phyloP scores from a whole-genome alignment of 108 stramenopile species.

The Seminavis robusta region DNA sequence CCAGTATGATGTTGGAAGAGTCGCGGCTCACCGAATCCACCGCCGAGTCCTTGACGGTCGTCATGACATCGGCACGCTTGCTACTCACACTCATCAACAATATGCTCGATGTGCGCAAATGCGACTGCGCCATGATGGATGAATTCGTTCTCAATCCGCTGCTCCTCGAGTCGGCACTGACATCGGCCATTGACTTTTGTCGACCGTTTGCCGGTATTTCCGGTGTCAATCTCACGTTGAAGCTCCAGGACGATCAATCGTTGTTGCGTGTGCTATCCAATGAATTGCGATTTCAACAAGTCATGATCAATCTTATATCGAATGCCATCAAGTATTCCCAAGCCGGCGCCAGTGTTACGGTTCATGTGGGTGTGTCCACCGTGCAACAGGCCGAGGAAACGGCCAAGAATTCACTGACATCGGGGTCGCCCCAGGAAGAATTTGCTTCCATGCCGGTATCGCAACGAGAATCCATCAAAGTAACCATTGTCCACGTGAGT shows the following conservation, averaged over 20 bases:
- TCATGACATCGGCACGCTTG: constrained; percentile 15
- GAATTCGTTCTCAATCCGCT: constrained; percentile 6
- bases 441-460: not conserved
- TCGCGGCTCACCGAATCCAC: not conserved
- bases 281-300: constrained; percentile 9
- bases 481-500: not conserved
- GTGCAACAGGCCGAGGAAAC: constrained; percentile 3
- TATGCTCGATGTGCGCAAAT: constrained; percentile 10
- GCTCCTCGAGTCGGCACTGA: not conserved
- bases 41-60: constrained; percentile 6
- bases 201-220: constrained; percentile 13
- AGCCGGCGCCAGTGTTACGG: not conserved
- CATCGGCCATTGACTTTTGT: constrained; percentile 9
- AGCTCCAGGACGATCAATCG: not conserved
- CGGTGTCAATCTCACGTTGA: not conserved
- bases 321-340: not conserved
- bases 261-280: constrained; percentile 4
- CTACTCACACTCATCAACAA: constrained; percentile 19
- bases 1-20: constrained; percentile 8
- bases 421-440: not conserved
- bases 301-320: not conserved
- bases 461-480: not conserved
- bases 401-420: constrained; percentile 4
- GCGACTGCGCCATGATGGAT: constrained; percentile 8
- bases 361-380: not conserved